Base-by-base conservation (phyloP, 768 basidiomycete genomes). In the Mycena latifolia region DNA sequence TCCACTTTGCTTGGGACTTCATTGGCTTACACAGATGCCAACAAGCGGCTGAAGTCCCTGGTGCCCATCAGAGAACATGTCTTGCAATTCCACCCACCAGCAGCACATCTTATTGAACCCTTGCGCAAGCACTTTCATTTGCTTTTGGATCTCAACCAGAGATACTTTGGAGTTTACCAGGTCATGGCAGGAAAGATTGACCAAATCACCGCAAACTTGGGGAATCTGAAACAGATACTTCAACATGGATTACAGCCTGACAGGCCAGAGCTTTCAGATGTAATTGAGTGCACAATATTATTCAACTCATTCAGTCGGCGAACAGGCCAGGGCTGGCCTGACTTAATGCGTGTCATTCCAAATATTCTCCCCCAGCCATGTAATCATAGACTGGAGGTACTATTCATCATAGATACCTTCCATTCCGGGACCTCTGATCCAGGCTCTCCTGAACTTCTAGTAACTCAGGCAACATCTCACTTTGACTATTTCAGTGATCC, bases 1-100 rank as follows among this genome's bases (percentile, higher is more conserved):
- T 24, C 50, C 3, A 20, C n/a, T 2, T 18, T 65, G 29, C 33
- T 65, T 2, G 5, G 39, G 0, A 65, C 63, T 0, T 65, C 63
- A 0, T 37, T 65, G 37, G 63, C 56, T 1, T 58, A 65, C 22
- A 22, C 1, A 2, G 51, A 61, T 25, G 29, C n/a, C 20, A 50
- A 53, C 5, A 29, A 45, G 4, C 54, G 45, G 0, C n/a, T n/a
- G n/a, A n/a, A n/a, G n/a, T n/a, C n/a, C n/a, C n/a, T n/a, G n/a
- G n/a, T n/a, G n/a, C n/a, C n/a, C n/a, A n/a, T n/a, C n/a, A n/a
- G n/a, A n/a, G n/a, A n/a, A n/a, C n/a, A n/a, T n/a, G n/a, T n/a
- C n/a, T n/a, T n/a, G n/a, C n/a, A n/a, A n/a, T n/a, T n/a, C n/a
- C n/a, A n/a, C n/a, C n/a, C n/a, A n/a, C 28, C 51, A 37, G 1